Base-by-base conservation (phyloP, 1,284 basidiomycete species). In the Apiotrichum mycotoxinovorans region DNA sequence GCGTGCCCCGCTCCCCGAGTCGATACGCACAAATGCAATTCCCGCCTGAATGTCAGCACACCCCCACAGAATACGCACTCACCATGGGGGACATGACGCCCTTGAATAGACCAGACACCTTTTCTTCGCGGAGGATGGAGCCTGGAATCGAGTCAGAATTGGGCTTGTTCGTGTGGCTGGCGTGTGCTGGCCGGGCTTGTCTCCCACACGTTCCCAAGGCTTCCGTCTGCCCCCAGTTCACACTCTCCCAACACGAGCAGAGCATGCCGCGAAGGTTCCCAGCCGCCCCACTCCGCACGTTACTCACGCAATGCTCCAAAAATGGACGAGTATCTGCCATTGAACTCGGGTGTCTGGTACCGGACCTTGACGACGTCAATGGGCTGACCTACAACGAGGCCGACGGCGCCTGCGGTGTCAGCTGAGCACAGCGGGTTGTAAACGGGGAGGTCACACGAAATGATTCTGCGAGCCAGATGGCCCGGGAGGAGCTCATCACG, bases 31-130 rank as follows among this genome's bases (percentile, higher is more conserved):
- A 47, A 75, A 75, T 14, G 73, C 73, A 51, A 74, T 71, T 5
- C 73, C 74, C 20, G 70, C 71, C 74, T 76, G 59, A 47, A 15
- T 33, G 49, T 57, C 25, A 42, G 47, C 18, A n/a, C 25, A n/a
- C 10, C 34, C 20, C 4, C 18, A 4, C 26, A n/a, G 20, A 14
- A 18, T 30, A 1, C 27, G 3, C 0, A 65, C 75, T 48, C 51
- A 78, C 76, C 75, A 78, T 77, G 0, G 76, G 76, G 23, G 73
- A 75, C 58, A 66, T 73, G 27, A 78, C 73, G 5, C 76, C 76
- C 57, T 75, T 76, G 66, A 78, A 78, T 49, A 78, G 54, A 0
- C 76, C 75, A 48, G 51, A 59, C 5, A 65, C 60, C 50, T 61
- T 65, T 54, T 76, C 74, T 54, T 75, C 71, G 35, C 63, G 64